Conservation (phyloP, 2,329 filamentous ascomycete species). For the Lecanoromycetidae sp. region DNA sequence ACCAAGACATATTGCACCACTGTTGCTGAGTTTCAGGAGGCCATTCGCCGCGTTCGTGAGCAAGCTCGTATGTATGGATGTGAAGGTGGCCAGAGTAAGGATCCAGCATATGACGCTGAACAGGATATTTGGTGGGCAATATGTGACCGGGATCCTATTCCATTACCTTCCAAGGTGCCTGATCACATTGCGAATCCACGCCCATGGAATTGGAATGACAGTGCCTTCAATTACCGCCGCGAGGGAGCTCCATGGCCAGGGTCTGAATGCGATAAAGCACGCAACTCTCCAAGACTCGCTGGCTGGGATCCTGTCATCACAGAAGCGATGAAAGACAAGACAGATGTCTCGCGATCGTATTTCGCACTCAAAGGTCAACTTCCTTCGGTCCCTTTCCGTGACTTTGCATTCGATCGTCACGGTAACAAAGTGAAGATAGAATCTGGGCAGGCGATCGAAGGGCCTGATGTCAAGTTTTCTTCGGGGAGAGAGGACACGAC, state of each 20-base stretch:
- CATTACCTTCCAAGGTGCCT: slow-evolving; percentile 12
- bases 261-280: slow-evolving; percentile 4
- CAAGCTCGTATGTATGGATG: slow-evolving; percentile 18
- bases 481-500: not conserved
- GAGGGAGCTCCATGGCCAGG: not conserved
- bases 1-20: slow-evolving; percentile 17
- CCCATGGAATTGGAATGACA: slow-evolving; percentile 18
- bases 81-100: slow-evolving; percentile 17
- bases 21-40: slow-evolving; percentile 17
- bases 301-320: slow-evolving; percentile 7
- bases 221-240: slow-evolving; percentile 15
- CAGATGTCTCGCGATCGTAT: slow-evolving; percentile 7
- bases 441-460: not conserved
- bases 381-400: slow-evolving; percentile 6
- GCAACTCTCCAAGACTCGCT: slow-evolving; percentile 5
- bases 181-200: slow-evolving; percentile 17
- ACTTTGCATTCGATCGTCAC: not conserved
- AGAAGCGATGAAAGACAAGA: slow-evolving; percentile 8
- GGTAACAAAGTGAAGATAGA: slow-evolving; percentile 5
- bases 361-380: slow-evolving; percentile 6
- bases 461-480: not conserved
- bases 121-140: slow-evolving; percentile 20
- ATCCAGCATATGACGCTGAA: slow-evolving; percentile 18
- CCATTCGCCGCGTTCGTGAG: slow-evolving; percentile 16
- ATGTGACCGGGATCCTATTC: slow-evolving; percentile 15